Conservation (phyloP, 2,329 filamentous ascomycete species). For the Cytospora mali region DNA sequence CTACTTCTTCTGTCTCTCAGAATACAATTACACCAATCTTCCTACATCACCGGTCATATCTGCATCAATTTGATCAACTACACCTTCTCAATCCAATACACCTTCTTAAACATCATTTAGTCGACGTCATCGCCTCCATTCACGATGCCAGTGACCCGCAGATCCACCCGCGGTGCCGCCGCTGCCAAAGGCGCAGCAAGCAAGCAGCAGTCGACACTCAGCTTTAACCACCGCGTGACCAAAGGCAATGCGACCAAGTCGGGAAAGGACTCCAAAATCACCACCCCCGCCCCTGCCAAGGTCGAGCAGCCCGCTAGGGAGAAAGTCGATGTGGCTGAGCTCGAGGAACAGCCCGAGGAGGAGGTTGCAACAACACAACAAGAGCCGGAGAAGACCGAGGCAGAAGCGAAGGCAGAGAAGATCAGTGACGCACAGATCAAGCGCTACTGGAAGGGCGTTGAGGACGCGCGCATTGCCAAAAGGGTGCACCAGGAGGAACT, state of each 20-base stretch:
- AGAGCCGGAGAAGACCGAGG: slow-evolving; percentile 49
- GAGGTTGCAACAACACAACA: slow-evolving; percentile 15
- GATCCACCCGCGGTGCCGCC: slow-evolving; percentile 46
- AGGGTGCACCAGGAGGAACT: slow-evolving; percentile 79
- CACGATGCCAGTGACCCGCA: slow-evolving; percentile 54
- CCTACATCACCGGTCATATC: neutral
- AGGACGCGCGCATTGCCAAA: slow-evolving; percentile 67
- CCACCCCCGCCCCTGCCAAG: slow-evolving; percentile 20
- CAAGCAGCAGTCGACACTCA: slow-evolving; percentile 58
- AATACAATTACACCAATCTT: neutral
- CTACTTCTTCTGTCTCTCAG: neutral
- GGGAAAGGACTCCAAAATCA: neutral
- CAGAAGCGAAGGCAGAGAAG: slow-evolving; percentile 62
- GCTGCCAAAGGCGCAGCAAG: slow-evolving; percentile 38
- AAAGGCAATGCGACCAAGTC: slow-evolving; percentile 52
- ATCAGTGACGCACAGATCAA: slow-evolving; percentile 70
- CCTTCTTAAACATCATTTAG: no score
- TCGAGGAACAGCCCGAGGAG: slow-evolving; percentile 7
- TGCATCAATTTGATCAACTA: neutral
- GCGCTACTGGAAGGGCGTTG: slow-evolving; percentile 76
- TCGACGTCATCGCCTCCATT: slow-evolving; percentile 27
- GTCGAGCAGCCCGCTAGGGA: slow-evolving; percentile 33
- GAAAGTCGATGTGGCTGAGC: slow-evolving; percentile 31
- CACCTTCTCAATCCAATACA: slow-evolving; percentile 12
- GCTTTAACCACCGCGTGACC: slow-evolving; percentile 60